These are phyloP conservation scores for Fusarium armeniacum DNA, from an alignment of 2,329 filamentous ascomycete genomes.

Conservation along the genomic window DNA sequence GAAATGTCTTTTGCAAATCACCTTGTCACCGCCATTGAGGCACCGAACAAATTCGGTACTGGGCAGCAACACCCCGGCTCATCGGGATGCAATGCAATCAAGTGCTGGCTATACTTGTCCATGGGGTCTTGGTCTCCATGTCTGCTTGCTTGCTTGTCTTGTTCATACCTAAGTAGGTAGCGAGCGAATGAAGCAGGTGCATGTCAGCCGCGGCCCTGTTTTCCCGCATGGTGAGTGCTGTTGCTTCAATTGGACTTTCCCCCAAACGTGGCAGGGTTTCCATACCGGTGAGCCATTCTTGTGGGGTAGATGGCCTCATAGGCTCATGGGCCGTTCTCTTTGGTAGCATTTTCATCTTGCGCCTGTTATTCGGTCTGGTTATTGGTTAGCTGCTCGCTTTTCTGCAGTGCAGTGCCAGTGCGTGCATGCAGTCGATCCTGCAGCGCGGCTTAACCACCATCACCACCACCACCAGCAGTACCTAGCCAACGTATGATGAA, in stretches of 20 bases:
- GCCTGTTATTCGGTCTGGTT: slow-evolving; percentile 1
- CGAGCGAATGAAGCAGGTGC: slow-evolving; percentile 36
- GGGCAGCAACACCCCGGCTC: slow-evolving; percentile 22
- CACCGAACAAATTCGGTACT: neutral
- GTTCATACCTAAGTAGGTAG: neutral
- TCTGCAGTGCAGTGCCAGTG: slow-evolving; percentile 6
- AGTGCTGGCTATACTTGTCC: neutral
- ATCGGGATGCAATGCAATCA: slow-evolving; percentile 21
- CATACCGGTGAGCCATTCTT: slow-evolving; percentile 42
- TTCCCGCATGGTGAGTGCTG: slow-evolving; percentile 3
- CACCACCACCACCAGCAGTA: neutral
- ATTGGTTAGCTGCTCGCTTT: slow-evolving; percentile 9
- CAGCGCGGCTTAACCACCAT: slow-evolving; percentile 1
- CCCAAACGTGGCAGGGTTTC: slow-evolving; percentile 33
- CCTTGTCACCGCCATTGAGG: slow-evolving; percentile 14
- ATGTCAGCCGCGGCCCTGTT: slow-evolving; percentile 25
- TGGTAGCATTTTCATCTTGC: slow-evolving; percentile 34
- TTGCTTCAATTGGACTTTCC: slow-evolving; percentile 38
- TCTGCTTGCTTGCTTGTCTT: neutral
- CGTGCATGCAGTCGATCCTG: slow-evolving; percentile 13
- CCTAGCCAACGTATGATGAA: slow-evolving; percentile 25
- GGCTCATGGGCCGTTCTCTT: slow-evolving; percentile 7
- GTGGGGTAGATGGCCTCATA: slow-evolving; percentile 44
- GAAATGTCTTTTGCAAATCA: slow-evolving; percentile 6
- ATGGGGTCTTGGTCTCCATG: neutral